These are phyloP conservation scores for Rhynchosporium agropyri DNA, from an alignment of 2,329 filamentous ascomycete genomes.

Conservation along the genomic window DNA sequence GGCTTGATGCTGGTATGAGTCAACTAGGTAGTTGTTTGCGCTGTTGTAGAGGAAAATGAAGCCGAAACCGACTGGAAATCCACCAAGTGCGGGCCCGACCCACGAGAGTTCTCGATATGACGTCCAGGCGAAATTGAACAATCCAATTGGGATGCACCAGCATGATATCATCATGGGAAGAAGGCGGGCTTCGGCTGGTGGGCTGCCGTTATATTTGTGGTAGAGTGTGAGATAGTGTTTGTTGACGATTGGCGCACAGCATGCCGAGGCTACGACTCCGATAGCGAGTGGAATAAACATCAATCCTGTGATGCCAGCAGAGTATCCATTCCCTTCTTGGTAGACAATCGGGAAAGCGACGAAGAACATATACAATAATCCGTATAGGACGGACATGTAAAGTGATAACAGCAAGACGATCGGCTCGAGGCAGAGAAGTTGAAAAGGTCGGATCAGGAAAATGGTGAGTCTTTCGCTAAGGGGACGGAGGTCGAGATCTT, in stretches of 20 bases:
- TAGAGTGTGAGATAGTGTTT: conserved; percentile 73
- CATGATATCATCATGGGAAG: conserved; percentile 82
- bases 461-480: conserved; percentile 69
- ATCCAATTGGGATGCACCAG: conserved; percentile 69
- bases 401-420: conserved; percentile 83
- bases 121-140: conserved; percentile 70
- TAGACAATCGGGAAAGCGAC: conserved; percentile 68
- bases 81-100: conserved; percentile 60
- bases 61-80: conserved; percentile 60
- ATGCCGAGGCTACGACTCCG: conserved; percentile 69
- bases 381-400: conserved; percentile 74
- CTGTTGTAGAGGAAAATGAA: conserved; percentile 68
- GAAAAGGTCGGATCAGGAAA: conserved; percentile 81
- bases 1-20: conserved; percentile 72
- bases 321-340: conserved; percentile 74
- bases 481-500: conserved; percentile 74
- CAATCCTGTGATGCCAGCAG: conserved; percentile 71
- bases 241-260: conserved; percentile 74
- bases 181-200: conserved; percentile 75
- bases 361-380: conserved; percentile 54
- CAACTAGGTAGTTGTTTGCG: conserved; percentile 61
- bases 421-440: conserved; percentile 80
- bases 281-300: conserved; percentile 87
- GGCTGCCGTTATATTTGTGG: conserved; percentile 66
- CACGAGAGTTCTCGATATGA: conserved; percentile 59